A percentile compares a stretch with the other conserved stretches of the same genome.
Evolutionary conservation across 176 grass and related monocot genomes (phyloP).

Genomic region (Eleusine indica): DNA sequence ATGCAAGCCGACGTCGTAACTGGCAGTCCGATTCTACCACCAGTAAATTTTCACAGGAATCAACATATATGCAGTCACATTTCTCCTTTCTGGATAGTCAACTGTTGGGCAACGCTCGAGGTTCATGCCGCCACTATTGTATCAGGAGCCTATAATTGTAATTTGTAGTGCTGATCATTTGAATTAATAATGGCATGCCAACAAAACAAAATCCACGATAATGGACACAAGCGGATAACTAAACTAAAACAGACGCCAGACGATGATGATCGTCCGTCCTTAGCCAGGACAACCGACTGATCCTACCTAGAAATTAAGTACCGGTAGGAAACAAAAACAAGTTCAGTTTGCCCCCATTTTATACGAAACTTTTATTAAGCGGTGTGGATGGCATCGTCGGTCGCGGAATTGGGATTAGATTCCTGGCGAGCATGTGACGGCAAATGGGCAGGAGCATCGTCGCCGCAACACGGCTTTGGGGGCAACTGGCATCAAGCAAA

Average conservation of each 20-base stretch:
- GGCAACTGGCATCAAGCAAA: neutral
- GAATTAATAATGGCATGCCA: neutral
- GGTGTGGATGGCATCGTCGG: neutral
- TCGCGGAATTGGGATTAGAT: neutral
- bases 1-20: no score
- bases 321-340: neutral
- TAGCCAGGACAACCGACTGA: neutral
- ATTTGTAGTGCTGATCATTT: neutral
- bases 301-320: neutral
- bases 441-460: neutral
- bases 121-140: neutral
- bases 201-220: neutral
- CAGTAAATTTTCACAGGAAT: no score
- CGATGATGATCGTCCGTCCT: neutral
- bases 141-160: neutral
- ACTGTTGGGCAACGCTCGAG: neutral
- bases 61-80: neutral
- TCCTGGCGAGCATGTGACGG: constrained; percentile 6
- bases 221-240: neutral
- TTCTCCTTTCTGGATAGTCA: neutral
- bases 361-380: neutral
- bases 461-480: neutral
- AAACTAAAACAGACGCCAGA: neutral
- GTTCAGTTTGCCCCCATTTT: neutral
- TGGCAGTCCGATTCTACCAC: no score